phyloP scores from a whole-genome alignment of 805 yeast species.

The Osmozyma mogii region DNA sequence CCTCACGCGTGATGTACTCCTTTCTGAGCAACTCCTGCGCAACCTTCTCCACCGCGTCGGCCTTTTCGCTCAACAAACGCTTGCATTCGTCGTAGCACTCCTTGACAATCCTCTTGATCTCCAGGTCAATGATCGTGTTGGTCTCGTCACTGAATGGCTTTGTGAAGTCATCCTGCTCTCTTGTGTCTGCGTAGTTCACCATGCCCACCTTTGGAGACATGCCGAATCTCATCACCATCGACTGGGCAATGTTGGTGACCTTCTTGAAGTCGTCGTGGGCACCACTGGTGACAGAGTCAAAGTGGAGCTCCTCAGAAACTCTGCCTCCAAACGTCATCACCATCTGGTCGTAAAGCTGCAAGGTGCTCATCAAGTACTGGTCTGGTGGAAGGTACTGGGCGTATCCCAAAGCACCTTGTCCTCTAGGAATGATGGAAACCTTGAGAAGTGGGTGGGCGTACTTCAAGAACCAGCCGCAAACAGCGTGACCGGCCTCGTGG shows the following conservation, averaged over 20 bases:
- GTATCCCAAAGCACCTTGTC: conserved; percentile 94
- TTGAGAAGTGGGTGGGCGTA: conserved; percentile 90
- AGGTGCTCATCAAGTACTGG: conserved; percentile 65
- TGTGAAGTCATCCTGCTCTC: conserved; percentile 38
- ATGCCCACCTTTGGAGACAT: conserved; percentile 88
- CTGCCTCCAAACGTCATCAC: conserved; percentile 97
- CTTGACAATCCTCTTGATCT: conserved; percentile 68
- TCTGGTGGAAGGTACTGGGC: conserved; percentile 97
- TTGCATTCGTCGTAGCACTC: conserved; percentile 71
- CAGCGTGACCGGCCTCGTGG: conserved; percentile 99
- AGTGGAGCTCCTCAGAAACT: conserved; percentile 90
- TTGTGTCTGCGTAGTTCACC: conserved; percentile 64
- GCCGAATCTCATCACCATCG: conserved; percentile 89
- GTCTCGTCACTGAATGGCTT: conserved; percentile 87
- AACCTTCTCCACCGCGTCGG: conserved; percentile 71
- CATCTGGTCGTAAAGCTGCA: conserved; percentile 84
- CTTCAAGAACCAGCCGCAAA: conserved; percentile 93
- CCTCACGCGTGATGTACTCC: conserved; percentile 90
- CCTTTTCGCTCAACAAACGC: conserved; percentile 56
- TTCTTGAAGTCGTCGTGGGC: conserved; percentile 96
- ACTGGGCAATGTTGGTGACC: conserved; percentile 86
- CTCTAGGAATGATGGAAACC: conserved; percentile 95
- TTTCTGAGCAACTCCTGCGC: conserved; percentile 81
- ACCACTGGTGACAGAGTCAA: conserved; percentile 88
- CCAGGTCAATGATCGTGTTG: conserved; percentile 71